These are phyloP conservation scores for Cinchona pubescens DNA, from an alignment of 257 asterid species.

Conservation along the genomic window DNA sequence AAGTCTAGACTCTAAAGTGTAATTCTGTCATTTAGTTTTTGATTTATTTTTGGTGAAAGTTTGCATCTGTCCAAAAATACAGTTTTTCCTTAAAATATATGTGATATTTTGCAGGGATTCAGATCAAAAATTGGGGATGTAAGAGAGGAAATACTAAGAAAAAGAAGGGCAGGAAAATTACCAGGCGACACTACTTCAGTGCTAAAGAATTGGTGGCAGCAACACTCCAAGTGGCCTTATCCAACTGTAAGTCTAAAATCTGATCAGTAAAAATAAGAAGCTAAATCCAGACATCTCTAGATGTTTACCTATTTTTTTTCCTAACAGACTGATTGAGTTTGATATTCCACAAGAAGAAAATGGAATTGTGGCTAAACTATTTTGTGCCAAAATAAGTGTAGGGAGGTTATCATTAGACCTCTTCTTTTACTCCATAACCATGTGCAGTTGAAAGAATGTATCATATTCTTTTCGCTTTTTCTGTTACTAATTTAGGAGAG, in stretches of 20 bases:
- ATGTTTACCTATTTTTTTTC: too few relatives aligned
- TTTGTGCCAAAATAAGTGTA: background rate
- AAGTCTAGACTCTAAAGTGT: background rate
- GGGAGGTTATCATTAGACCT: background rate
- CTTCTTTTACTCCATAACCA: background rate
- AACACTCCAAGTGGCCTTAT: constrained; percentile 97
- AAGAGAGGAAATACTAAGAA: constrained; percentile 87
- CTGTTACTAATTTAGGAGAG: too few relatives aligned
- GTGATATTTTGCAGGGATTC: constrained; percentile 58
- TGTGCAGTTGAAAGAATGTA: background rate
- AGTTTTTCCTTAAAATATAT: background rate
- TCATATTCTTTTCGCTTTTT: background rate
- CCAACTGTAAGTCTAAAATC: constrained; percentile 69
- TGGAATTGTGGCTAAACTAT: too few relatives aligned
- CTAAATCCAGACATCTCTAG: background rate
- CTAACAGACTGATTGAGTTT: background rate
- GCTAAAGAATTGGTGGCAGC: constrained; percentile 95
- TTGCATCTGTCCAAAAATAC: background rate
- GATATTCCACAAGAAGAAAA: background rate
- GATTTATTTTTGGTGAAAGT: background rate
- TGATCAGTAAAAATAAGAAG: background rate
- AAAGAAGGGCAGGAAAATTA: constrained; percentile 91
- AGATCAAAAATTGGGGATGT: constrained; percentile 93
- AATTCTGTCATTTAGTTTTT: background rate
- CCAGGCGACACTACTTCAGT: constrained; percentile 93